Base-by-base conservation (phyloP, 1,284 basidiomycete genomes). In the Hypsizygus ulmarius region DNA sequence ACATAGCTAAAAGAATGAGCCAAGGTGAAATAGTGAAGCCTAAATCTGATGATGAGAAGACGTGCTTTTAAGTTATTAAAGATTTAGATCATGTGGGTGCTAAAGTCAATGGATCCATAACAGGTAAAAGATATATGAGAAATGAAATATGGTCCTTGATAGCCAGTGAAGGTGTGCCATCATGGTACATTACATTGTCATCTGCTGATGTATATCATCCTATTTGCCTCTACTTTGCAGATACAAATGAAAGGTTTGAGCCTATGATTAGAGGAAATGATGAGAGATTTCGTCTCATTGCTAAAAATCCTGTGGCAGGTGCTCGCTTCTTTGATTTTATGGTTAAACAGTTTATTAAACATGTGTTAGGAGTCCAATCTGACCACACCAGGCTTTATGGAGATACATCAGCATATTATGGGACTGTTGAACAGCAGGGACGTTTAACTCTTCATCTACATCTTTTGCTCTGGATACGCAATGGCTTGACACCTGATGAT, bases 101-200 rank as follows among this genome's bases (percentile, higher is more conserved):
- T 1, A 55, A 64, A 39, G 64, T 72, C 0, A 36, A 62, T 12
- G 65, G 68, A 0, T 72, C 70, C 5, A 53, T 55, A 1, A 63
- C 64, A 3, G 54, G 44, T 2, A 65, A 65, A 34, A 71, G 70
- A 53, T 59, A 64, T 39, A 65, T 64, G 63, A 21, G 65, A 15
- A 66, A 66, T 52, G 64, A 74, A 44, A 65, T 72, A 3, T 68
- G 67, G 67, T 64, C 68, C 2, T 39, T 72, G 5, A 25, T 59
- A 41, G 53, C 49, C 6, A 55, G 56, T 39, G 12, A 48, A n/a
- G 67, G 69, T 21, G 59, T 67, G 3, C 68, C 69, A 0, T 53
- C 55, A 0, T 71, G 66, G 64, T 71, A 63, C 48, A 67, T 71
- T 5, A 71, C 70, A 1, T 56, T 71, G 30, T 60, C 67, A 2